Evolutionary conservation across 1,284 basidiomycete genomes (phyloP).

Genomic region (Apiotrichum brassicae): DNA sequence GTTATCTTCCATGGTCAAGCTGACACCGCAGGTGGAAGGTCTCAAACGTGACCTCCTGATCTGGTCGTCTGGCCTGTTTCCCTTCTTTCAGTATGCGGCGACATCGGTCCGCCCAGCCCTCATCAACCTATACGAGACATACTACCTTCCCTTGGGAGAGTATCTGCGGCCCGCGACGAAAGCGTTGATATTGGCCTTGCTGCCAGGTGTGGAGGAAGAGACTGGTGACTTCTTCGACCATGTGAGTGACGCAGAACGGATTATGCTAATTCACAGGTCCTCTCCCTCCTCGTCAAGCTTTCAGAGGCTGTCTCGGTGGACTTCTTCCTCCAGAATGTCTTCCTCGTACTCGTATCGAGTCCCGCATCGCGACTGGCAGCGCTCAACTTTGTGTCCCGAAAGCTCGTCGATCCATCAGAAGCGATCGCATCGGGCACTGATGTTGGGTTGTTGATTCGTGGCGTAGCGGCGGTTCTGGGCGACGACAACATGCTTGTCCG

Average conservation of each 20-base stretch:
- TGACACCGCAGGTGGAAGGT: constrained; percentile 64
- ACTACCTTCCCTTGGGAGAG: constrained; percentile 79
- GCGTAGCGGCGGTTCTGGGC: constrained; percentile 78
- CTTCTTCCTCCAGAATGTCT: constrained; percentile 93
- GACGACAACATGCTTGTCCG: constrained; percentile 85
- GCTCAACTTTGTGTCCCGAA: constrained; percentile 75
- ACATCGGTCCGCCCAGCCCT: constrained; percentile 89
- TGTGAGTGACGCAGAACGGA: constrained; percentile 48
- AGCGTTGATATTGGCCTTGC: constrained; percentile 82
- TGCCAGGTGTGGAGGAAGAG: constrained; percentile 93
- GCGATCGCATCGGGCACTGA: constrained; percentile 55
- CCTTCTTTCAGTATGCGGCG: constrained; percentile 96
- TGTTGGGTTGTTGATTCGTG: constrained; percentile 85
- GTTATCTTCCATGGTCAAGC: neutral
- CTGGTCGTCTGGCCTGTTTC: constrained; percentile 95
- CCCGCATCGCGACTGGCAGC: constrained; percentile 77
- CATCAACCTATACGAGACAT: constrained; percentile 77
- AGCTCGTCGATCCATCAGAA: constrained; percentile 54
- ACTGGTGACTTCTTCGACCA: constrained; percentile 95
- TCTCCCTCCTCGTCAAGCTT: constrained; percentile 71
- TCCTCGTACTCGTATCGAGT: constrained; percentile 88
- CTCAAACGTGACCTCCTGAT: constrained; percentile 78
- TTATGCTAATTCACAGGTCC: constrained; percentile 53
- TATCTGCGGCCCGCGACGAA: constrained; percentile 84
- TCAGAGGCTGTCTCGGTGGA: constrained; percentile 72